Evolutionary conservation across 768 basidiomycete genomes (phyloP).

Genomic region (Galerina sulciceps): DNA sequence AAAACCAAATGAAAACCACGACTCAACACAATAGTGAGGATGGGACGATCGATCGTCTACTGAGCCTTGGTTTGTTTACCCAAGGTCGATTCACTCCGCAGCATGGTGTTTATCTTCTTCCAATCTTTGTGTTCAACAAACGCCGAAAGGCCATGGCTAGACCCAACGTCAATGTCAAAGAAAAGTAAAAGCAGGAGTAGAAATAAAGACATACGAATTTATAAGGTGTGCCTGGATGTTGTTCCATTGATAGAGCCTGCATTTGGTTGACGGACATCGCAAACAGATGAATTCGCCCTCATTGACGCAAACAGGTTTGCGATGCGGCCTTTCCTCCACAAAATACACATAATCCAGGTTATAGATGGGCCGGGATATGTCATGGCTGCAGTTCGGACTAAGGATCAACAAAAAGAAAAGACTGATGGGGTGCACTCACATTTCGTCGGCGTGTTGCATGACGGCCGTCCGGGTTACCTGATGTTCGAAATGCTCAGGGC

Average conservation of each 20-base stretch:
- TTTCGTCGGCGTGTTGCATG: conserved; percentile 9
- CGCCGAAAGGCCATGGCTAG: not conserved
- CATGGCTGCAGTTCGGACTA: not conserved
- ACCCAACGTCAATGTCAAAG: not conserved
- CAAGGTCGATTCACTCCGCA: not conserved
- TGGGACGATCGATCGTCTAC: too few species aligned
- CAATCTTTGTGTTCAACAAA: not conserved
- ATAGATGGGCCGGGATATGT: not conserved
- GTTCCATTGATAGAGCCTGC: not conserved
- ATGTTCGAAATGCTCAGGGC: conserved; percentile 15
- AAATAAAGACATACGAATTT: not conserved
- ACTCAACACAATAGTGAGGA: too few species aligned
- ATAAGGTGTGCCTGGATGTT: not conserved
- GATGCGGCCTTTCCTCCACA: not conserved
- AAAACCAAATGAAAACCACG: too few species aligned
- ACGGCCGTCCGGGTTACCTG: conserved; percentile 5
- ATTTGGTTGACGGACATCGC: conserved; percentile 5
- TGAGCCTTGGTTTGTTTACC: not conserved
- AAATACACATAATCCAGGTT: conserved; percentile 5
- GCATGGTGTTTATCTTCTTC: not conserved
- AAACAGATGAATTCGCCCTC: not conserved
- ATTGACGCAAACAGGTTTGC: not conserved
- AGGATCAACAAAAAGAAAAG: not conserved
- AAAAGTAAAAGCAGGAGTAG: not conserved
- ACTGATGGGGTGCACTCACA: not conserved